Conservation (phyloP, 805 yeast species). For the Candida sonorensis region DNA sequence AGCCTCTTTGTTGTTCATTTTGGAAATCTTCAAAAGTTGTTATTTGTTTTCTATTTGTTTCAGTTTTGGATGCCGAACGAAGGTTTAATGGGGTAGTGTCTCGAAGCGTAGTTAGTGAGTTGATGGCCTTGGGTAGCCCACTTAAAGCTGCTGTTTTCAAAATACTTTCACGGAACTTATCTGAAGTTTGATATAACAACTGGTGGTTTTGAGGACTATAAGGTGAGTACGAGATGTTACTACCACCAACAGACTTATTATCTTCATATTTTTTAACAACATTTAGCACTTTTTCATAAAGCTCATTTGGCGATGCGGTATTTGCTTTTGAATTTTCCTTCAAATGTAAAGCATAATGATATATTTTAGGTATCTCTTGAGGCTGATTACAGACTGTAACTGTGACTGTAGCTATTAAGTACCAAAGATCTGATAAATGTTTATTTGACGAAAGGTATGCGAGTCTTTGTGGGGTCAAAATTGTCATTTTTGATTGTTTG, state of each 20-base stretch:
- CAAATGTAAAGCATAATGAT: conserved; percentile 54
- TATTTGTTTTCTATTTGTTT: conserved; percentile 12
- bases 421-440: conserved; percentile 57
- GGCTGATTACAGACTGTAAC: conserved; percentile 79
- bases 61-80: conserved; percentile 19
- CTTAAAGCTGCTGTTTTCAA: conserved; percentile 72
- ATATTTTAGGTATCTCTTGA: conserved; percentile 67
- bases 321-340: conserved; percentile 12
- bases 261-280: conserved; percentile 22
- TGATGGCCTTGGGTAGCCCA: conserved; percentile 83
- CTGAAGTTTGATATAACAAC: conserved; percentile 23
- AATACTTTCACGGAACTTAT: conserved; percentile 66
- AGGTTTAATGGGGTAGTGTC: conserved; percentile 53
- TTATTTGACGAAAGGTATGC: conserved; percentile 48
- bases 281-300: conserved; percentile 8
- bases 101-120: conserved; percentile 59
- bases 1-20: conserved; percentile 39
- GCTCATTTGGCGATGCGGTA: conserved; percentile 9
- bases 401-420: conserved; percentile 71
- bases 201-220: conserved; percentile 4
- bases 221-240: conserved; percentile 9
- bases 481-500: conserved; percentile 13
- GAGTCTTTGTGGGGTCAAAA: conserved; percentile 51
- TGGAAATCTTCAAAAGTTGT: conserved; percentile 9
- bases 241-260: conserved; percentile 12